Evolutionary conservation across 2,329 filamentous ascomycete species (phyloP), one percentile per base, ranked within the genome.

Genomic region (Paecilomyces dactylethromorphus): DNA sequence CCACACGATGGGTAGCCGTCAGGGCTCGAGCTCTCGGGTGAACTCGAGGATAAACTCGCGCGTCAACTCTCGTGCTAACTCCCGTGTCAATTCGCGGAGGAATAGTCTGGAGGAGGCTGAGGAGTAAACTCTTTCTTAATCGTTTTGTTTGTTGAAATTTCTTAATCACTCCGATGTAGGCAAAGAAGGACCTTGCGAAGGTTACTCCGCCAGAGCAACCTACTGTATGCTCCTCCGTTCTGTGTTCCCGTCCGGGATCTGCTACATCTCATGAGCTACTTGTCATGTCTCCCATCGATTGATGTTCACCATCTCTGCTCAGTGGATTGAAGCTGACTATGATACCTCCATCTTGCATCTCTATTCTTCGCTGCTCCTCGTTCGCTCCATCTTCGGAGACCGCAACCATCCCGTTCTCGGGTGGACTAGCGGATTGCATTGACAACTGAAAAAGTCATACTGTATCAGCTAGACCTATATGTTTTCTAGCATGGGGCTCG

Each of bases 1-100:
- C n/a, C 69, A 71, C 53, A 62, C 65, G 4, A 52, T 71, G 7
- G 72, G 72, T 55, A 75, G 73, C 59, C 72, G 73, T 22, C 66
- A 67, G 21, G 68, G 67, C 21, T 45, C 35, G 35, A 74, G 72
- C 26, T 24, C 50, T 21, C 68, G 67, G n/a, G 63, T 65, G 52
- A 68, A 65, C 53, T 74, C 72, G 3, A 71, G 69, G 24, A 69
- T 62, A 15, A 68, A 69, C 29, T 72, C 70, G 0, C 65, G 64
- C 12, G 65, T 59, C n/a, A 67, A 66, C 54, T 73, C 71, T 7
- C 69, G 70, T 1, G 65, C 58, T 35, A 66, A 70, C 51, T 70
- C 68, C 6, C 57, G 59, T 1, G 68, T 58, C 51, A 66, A 69
- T 35, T 72, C 70, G 3, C 70, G 69, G 54, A 65, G 68, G 54